phyloP scores from a whole-genome alignment of 2,329 filamentous ascomycete genomes.

The Ophiocordyceps camponoti-floridani region DNA sequence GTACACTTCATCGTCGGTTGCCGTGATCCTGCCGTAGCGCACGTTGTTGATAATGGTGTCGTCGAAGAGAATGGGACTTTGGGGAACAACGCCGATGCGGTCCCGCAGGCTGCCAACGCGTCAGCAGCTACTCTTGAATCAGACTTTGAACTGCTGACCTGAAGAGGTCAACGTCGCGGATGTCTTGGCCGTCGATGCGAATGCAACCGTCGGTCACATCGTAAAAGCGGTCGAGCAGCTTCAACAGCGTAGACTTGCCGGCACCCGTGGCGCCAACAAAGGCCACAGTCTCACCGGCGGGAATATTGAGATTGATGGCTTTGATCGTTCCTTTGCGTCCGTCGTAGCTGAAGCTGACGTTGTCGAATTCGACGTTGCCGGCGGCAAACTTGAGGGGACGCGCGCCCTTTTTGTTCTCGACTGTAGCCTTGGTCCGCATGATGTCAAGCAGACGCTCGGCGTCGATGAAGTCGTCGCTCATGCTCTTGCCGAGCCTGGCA shows the following conservation, averaged over 20 bases:
- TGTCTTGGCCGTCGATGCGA: slow-evolving; percentile 36
- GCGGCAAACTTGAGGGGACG: slow-evolving; percentile 29
- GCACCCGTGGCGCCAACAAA: slow-evolving; percentile 43
- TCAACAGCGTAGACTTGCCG: slow-evolving; percentile 39
- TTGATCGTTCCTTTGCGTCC: slow-evolving; percentile 39
- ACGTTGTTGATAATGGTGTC: slow-evolving; percentile 42
- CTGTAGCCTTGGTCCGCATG: slow-evolving; percentile 37
- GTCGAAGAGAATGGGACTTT: slow-evolving; percentile 36
- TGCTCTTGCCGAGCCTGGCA: slow-evolving; percentile 33
- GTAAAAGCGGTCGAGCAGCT: slow-evolving; percentile 41
- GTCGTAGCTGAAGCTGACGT: slow-evolving; percentile 41
- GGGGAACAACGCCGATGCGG: slow-evolving; percentile 37
- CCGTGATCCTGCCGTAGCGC: slow-evolving; percentile 34
- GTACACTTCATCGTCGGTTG: slow-evolving; percentile 35
- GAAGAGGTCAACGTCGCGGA: slow-evolving; percentile 32
- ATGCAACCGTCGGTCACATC: slow-evolving; percentile 35
- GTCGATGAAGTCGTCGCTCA: slow-evolving; percentile 38
- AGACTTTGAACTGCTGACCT: slow-evolving; percentile 13
- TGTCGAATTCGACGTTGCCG: slow-evolving; percentile 34
- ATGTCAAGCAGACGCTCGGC: slow-evolving; percentile 39
- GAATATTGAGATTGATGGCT: slow-evolving; percentile 29
- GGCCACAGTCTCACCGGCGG: slow-evolving; percentile 35
- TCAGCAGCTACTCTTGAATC: too few relatives aligned
- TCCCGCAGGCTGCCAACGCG: slow-evolving; percentile 23
- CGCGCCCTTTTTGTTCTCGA: slow-evolving; percentile 32